Conservation (phyloP, 192 early-diverging fungal species). For the Hyaloraphidium curvatum region DNA sequence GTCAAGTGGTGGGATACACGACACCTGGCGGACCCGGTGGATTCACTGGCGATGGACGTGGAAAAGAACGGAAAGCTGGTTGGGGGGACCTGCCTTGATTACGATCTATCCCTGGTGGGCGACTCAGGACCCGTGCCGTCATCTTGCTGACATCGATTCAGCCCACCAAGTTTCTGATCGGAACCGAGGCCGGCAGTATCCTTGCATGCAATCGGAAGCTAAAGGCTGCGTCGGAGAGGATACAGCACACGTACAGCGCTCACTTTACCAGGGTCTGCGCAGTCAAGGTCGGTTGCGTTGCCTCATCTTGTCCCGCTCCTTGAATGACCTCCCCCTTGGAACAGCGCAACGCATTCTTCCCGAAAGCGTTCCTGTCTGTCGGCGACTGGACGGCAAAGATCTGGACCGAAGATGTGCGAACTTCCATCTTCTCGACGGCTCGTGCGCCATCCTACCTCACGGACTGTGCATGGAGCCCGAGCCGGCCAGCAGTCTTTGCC, state of each 20-base stretch:
- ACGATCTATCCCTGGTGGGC: slow-evolving; percentile 41
- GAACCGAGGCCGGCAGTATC: slow-evolving; percentile 33
- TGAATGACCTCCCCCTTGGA: not conserved
- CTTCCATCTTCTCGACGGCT: slow-evolving; percentile 33
- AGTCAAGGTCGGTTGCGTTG: slow-evolving; percentile 24
- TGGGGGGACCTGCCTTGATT: slow-evolving; percentile 37
- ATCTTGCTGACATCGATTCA: slow-evolving; percentile 5
- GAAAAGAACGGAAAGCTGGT: slow-evolving; percentile 40
- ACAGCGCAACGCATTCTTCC: slow-evolving; percentile 39
- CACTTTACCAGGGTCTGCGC: slow-evolving; percentile 37
- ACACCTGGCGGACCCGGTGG: slow-evolving; percentile 35
- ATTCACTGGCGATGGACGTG: slow-evolving; percentile 30
- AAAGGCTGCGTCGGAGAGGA: slow-evolving; percentile 34
- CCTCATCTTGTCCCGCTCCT: not conserved
- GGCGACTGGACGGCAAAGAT: slow-evolving; percentile 41
- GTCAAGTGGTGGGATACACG: slow-evolving; percentile 44
- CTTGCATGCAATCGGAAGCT: slow-evolving; percentile 48
- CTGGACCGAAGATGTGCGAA: slow-evolving; percentile 36
- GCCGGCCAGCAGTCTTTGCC: slow-evolving; percentile 34
- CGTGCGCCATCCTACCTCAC: slow-evolving; percentile 29
- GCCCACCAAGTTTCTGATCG: slow-evolving; percentile 49
- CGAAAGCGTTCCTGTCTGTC: slow-evolving; percentile 38
- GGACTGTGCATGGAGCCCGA: slow-evolving; percentile 35
- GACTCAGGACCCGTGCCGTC: not conserved
- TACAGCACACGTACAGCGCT: slow-evolving; percentile 34